Evolutionary conservation across 257 asterid genomes (phyloP), one percentile per base, ranked within the genome.

Genomic region (Salvia miltiorrhiza): DNA sequence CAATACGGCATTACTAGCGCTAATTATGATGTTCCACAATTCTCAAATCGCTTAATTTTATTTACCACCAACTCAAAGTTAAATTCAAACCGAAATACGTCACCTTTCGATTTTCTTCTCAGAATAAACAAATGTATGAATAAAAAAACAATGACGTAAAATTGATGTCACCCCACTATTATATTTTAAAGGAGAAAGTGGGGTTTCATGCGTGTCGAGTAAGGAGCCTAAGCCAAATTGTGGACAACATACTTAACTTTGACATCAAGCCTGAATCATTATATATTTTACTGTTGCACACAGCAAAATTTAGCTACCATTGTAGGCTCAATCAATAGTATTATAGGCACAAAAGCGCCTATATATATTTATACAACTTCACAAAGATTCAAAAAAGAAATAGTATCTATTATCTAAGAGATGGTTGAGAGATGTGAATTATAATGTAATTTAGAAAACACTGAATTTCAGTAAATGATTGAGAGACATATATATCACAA

Each of bases 241-340:
- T 77, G 86, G 88, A 75, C 66, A 77, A 67, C 90, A 86, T 78
- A 73, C 96, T 88, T 88, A 72, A 72, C 96, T 84, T 84, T 81
- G 80, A 84, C 89, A 84, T 76, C 77, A 88, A 88, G 89, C 82
- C 73, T 78, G 54, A 75, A 88, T 88, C 81, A 84, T 86, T 78
- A 28, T 67, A 40, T 71, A 56, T 73, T n/a, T 28, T 69, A 54
- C 67, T 71, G 67, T 58, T 35, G 17, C 52, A 71, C 21, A 35
- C 39, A 33, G 40, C 67, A 54, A 19, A 47, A 73, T 16, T 9
- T 67, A 11, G 60, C 78, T 59, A 71, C 37, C 19, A 50, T 24
- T 40, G 7, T 78, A 75, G 73, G 47, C 73, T 35, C 65, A 64
- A 78, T 72, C 73, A 57, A 76, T 37, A 23, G 57, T 21, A 33